Evolutionary conservation across 768 basidiomycete species (phyloP), one percentile per base, ranked within the genome.

Genomic region (Lactarius akahatsu): DNA sequence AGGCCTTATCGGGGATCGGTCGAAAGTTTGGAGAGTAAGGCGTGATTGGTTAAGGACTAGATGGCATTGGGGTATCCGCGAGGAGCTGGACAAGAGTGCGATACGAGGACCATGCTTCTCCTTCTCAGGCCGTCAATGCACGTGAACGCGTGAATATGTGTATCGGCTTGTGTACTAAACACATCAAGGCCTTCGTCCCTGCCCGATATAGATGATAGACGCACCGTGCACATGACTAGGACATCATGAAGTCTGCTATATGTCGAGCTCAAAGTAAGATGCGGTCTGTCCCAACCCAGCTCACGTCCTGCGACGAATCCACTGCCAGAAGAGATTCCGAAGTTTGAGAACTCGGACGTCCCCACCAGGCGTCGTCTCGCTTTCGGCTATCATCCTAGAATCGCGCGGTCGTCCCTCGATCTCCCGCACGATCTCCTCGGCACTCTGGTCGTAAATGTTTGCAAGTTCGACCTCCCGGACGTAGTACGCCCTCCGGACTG

Each of bases 401-500:
- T 20, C n/a, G 20, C 54, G n/a, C n/a, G n/a, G 30, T 15, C 30
- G 20, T 65, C 76, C 76, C 38, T 66, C 71, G 41, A 85, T 72
- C 23, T 77, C 82, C 60, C 71, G 67, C 63, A 83, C 66, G 63
- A 91, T 85, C 11, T 83, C 85, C 65, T 83, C 81, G 6, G 75
- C 85, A 47, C 80, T 80, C 7, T 80, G 82, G 36, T 79, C 73
- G 71, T 83, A 90, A 54, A 82, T 73, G 68, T 76, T 80, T 65
- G 80, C 80, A 13, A 94, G 78, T 77, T 94, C 92, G 23, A 74
- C 76, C 10, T 79, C 78, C 28, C 84, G 81, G 28, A 79, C 76
- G 66, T 90, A 81, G 66, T 87, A 85, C 4, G 84, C 78, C 57
- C 89, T 78, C 23, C 92, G 82, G n/a, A 90, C 92, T 5, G 86